phyloP scores from a whole-genome alignment of 2,329 filamentous ascomycete genomes.

The Stemphylium vesicarium region DNA sequence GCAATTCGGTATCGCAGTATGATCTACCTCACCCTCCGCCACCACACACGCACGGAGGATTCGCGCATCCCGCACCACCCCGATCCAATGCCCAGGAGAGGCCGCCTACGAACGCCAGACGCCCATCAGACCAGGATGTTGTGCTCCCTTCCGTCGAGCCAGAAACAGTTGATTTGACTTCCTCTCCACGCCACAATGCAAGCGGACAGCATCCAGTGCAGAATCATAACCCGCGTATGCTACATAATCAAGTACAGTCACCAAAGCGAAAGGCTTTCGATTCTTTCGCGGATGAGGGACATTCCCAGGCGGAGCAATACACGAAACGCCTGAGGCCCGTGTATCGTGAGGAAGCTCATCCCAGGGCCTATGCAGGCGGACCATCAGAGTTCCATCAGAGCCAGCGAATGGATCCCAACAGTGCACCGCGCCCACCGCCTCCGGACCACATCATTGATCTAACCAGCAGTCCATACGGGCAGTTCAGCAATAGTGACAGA shows the following conservation, averaged over 20 bases:
- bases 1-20: slow-evolving; percentile 23
- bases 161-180: slow-evolving; percentile 30
- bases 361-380: slow-evolving; percentile 2
- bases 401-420: slow-evolving; percentile 17
- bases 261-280: slow-evolving; percentile 29
- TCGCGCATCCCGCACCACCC: slow-evolving; percentile 18
- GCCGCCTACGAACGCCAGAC: slow-evolving; percentile 23
- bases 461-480: slow-evolving; percentile 32
- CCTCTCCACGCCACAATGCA: slow-evolving; percentile 22
- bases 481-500: slow-evolving; percentile 10
- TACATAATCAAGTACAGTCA: slow-evolving; percentile 14
- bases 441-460: slow-evolving; percentile 30
- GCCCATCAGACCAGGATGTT: slow-evolving; percentile 40
- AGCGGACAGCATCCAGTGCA: slow-evolving; percentile 11
- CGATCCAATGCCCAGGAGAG: slow-evolving; percentile 22
- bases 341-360: slow-evolving; percentile 15
- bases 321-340: slow-evolving; percentile 23
- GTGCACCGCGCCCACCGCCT: slow-evolving; percentile 15
- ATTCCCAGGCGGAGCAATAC: slow-evolving; percentile 9
- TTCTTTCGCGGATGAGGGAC: slow-evolving; percentile 13
- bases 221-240: slow-evolving; percentile 11
- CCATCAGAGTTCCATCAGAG: slow-evolving; percentile 3
- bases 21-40: slow-evolving; percentile 15
- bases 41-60: slow-evolving; percentile 19
- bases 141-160: slow-evolving; percentile 45